Evolutionary conservation across 352 stramenopile genomes (phyloP).

Genomic region (Phytopythium kandeliae): DNA sequence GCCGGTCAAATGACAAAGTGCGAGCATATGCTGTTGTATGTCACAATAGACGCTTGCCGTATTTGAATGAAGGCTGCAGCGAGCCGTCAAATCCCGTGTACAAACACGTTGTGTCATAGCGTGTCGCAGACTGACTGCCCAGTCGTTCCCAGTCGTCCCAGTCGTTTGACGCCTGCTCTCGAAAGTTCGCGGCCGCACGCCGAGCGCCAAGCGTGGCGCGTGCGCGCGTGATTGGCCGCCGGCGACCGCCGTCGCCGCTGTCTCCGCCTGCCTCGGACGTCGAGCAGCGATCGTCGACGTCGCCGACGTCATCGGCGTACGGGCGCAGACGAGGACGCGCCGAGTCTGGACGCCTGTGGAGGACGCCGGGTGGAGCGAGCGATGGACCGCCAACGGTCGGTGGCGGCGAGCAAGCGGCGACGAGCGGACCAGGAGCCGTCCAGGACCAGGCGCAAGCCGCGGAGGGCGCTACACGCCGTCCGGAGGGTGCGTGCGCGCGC

Average conservation of each 20-base stretch:
- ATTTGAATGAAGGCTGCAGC: too few species aligned
- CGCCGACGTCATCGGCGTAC: neutral
- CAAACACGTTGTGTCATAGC: too few species aligned
- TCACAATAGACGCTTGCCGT: too few species aligned
- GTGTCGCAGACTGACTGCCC: too few species aligned
- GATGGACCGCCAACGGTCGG: neutral
- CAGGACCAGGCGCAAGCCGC: neutral
- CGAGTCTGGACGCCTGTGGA: neutral
- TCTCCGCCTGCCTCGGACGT: neutral
- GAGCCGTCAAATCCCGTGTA: too few species aligned
- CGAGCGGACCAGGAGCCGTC: neutral
- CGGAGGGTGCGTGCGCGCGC: conserved; percentile 4
- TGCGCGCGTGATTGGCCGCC: neutral
- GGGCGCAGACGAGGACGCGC: neutral
- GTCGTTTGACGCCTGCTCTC: too few species aligned
- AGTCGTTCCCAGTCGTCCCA: too few species aligned
- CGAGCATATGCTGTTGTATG: neutral
- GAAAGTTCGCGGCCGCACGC: too few species aligned
- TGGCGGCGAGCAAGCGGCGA: neutral
- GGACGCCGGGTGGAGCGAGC: neutral
- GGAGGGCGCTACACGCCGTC: conserved; percentile 7
- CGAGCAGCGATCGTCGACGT: neutral
- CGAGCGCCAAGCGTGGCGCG: neutral
- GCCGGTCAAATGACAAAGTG: too few species aligned
- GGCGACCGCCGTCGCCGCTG: neutral